A percentile compares a stretch with the other conserved stretches of the same genome.
Evolutionary conservation across 2,329 filamentous ascomycete species (phyloP).

Genomic region (Drechslerella dactyloides): DNA sequence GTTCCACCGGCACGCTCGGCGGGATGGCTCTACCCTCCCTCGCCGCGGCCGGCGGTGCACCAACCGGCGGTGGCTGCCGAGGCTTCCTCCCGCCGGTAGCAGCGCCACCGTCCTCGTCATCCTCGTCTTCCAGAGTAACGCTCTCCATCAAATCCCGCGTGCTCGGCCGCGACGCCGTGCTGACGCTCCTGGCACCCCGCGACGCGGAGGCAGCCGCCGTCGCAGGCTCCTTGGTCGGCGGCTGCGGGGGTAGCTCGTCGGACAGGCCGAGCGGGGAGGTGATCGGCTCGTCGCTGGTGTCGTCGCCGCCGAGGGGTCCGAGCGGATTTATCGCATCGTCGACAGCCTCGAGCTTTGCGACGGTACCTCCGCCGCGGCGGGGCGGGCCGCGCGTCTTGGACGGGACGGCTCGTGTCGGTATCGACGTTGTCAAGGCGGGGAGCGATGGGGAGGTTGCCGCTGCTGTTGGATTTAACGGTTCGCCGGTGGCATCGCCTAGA

Average conservation of each 20-base stretch:
- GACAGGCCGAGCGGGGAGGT: slow-evolving; percentile 54
- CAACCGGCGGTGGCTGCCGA: slow-evolving; percentile 67
- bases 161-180: slow-evolving; percentile 60
- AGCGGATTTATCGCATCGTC: slow-evolving; percentile 79
- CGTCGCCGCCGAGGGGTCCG: slow-evolving; percentile 65
- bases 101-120: slow-evolving; percentile 59
- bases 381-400: slow-evolving; percentile 55
- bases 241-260: slow-evolving; percentile 69
- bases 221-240: slow-evolving; percentile 71
- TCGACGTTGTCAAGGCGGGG: slow-evolving; percentile 31
- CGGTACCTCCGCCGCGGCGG: slow-evolving; percentile 73
- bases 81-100: slow-evolving; percentile 63
- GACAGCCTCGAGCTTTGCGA: slow-evolving; percentile 78
- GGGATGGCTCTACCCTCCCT: slow-evolving; percentile 64
- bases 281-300: slow-evolving; percentile 57
- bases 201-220: slow-evolving; percentile 65
- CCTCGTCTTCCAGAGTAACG: slow-evolving; percentile 73
- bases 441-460: slow-evolving; percentile 10
- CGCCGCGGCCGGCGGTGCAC: slow-evolving; percentile 61
- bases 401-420: slow-evolving; percentile 36
- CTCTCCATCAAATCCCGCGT: slow-evolving; percentile 67
- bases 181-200: slow-evolving; percentile 62
- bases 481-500: slow-evolving; percentile 31
- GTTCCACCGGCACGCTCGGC: slow-evolving; percentile 88
- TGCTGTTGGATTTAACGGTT: slow-evolving; percentile 2